Conservation (phyloP, 1,139 yeast species). For the Nakaseomyces sp. region DNA sequence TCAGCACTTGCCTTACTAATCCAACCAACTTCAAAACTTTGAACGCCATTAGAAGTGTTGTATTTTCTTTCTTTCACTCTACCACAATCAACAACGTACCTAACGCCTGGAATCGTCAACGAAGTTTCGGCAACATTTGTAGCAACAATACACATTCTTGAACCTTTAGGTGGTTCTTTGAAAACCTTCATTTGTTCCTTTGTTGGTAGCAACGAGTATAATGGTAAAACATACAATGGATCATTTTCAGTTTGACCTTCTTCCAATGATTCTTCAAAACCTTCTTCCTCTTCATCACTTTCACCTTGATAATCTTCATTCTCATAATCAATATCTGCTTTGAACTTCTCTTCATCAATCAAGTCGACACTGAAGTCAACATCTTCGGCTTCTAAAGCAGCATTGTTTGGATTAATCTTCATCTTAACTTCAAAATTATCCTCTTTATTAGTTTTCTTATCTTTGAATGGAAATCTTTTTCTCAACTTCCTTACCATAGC, state of each 20-base stretch:
- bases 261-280: conserved; percentile 75
- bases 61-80: conserved; percentile 81
- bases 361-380: conserved; percentile 64
- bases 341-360: conserved; percentile 30
- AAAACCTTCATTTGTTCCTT: conserved; percentile 92
- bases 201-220: conserved; percentile 86
- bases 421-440: conserved; percentile 35
- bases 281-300: conserved; percentile 67
- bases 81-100: conserved; percentile 94
- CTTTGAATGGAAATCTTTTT: conserved; percentile 53
- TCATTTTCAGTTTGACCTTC: conserved; percentile 68
- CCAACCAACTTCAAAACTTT: conserved; percentile 89
- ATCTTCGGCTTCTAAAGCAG: conserved; percentile 79
- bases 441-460: conserved; percentile 32
- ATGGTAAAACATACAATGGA: conserved; percentile 83
- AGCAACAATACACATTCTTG: conserved; percentile 85
- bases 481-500: conserved; percentile 62
- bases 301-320: conserved; percentile 35
- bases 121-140: conserved; percentile 98
- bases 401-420: conserved; percentile 48
- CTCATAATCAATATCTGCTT: conserved; percentile 18
- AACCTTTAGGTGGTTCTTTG: conserved; percentile 72
- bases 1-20: conserved; percentile 91
- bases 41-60: conserved; percentile 82
- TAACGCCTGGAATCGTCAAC: conserved; percentile 88